Percentiles rank a stretch among this genome's conserved stretches.
Conservation (phyloP, 805 yeast genomes). For the Metschnikowia kofuensis region DNA sequence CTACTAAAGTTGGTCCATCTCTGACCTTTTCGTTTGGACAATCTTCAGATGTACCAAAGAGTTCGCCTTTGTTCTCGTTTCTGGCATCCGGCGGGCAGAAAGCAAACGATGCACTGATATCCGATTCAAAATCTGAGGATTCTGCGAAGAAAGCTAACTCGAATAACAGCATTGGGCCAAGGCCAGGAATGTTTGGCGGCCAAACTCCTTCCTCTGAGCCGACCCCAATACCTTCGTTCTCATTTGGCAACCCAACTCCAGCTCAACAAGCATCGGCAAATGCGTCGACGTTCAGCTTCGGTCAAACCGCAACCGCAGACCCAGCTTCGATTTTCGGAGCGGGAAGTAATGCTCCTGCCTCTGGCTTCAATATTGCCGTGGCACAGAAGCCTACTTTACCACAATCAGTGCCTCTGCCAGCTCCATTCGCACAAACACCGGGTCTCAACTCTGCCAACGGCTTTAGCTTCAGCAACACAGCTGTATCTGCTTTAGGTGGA, state of each 20-base stretch:
- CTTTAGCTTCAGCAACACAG: constrained; percentile 13
- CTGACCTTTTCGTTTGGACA: constrained; percentile 14
- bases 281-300: constrained; percentile 16
- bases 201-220: constrained; percentile 6
- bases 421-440: constrained; percentile 3
- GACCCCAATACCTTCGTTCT: constrained; percentile 13
- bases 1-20: constrained; percentile 1
- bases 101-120: neutral
- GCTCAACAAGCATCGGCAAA: constrained; percentile 2
- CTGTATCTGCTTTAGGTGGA: constrained; percentile 4
- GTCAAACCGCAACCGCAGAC: constrained; percentile 26
- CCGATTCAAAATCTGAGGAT: neutral
- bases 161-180: neutral
- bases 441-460: constrained; percentile 5
- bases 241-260: constrained; percentile 10
- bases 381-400: constrained; percentile 1
- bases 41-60: constrained; percentile 1
- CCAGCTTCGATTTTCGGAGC: constrained; percentile 32
- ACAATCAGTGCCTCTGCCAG: constrained; percentile 8
- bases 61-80: constrained; percentile 19
- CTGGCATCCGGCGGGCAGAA: constrained; percentile 5
- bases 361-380: constrained; percentile 15
- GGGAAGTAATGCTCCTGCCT: constrained; percentile 15
- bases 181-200: neutral
- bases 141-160: neutral